Evolutionary conservation across 371 early-diverging fungal genomes (phyloP).

Genomic region (Cokeromyces recurvatus): DNA sequence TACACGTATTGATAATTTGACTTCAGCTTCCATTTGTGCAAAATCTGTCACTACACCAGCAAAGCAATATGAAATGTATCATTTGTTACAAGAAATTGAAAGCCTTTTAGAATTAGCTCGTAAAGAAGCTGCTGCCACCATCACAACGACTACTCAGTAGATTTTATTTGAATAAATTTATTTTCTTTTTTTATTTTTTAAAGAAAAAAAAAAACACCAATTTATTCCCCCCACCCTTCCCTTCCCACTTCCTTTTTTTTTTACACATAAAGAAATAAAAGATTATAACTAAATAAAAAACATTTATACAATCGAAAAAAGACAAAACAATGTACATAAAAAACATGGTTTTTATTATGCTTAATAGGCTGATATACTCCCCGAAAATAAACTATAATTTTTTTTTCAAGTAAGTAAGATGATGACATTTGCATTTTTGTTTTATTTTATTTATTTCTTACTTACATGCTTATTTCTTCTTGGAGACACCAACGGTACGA

Average conservation of each 20-base stretch:
- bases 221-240: no score
- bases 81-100: slow-evolving; percentile 6
- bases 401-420: no score
- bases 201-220: neutral
- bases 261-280: no score
- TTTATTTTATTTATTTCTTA: no score
- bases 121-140: neutral
- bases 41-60: slow-evolving; percentile 13
- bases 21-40: slow-evolving; percentile 14
- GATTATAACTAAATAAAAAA: no score
- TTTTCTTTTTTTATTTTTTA: no score
- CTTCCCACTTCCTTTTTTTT: no score
- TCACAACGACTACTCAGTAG: no score
- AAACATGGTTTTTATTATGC: slow-evolving; percentile 6
- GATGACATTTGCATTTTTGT: no score
- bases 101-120: neutral
- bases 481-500: slow-evolving; percentile 95
- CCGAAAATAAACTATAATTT: slow-evolving; percentile 1
- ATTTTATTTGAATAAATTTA: neutral
- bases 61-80: slow-evolving; percentile 17
- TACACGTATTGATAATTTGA: slow-evolving; percentile 7
- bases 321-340: no score
- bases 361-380: neutral
- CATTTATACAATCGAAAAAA: no score
- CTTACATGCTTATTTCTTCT: slow-evolving; percentile 78